A percentile compares a stretch with the other conserved stretches of the same genome.
Evolutionary conservation across 2,329 filamentous ascomycete species (phyloP).

Genomic region (Colletotrichum tanaceti): DNA sequence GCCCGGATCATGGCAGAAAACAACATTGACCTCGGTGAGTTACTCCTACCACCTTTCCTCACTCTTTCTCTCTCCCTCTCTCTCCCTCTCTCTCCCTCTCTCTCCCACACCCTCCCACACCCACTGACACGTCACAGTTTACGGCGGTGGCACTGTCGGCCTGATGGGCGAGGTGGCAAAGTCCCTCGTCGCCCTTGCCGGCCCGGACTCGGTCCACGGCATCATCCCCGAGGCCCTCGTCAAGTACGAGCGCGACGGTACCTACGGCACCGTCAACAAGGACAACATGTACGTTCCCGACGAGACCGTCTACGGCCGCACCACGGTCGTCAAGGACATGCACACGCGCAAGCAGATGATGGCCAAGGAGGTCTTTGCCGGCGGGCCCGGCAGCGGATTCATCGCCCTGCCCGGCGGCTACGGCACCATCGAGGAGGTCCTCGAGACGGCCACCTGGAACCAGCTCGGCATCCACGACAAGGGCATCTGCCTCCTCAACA

Average conservation of each 20-base stretch:
- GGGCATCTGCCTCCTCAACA: conserved; percentile 84
- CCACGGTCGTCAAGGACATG: conserved; percentile 94
- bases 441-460: conserved; percentile 94
- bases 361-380: conserved; percentile 86
- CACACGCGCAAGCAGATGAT: conserved; percentile 95
- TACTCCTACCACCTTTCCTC: neutral
- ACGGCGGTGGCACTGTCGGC: conserved; percentile 93
- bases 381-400: conserved; percentile 87
- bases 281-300: conserved; percentile 70
- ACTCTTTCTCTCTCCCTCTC: neutral
- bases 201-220: conserved; percentile 86
- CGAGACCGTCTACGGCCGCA: conserved; percentile 77
- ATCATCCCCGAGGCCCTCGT: conserved; percentile 92
- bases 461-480: conserved; percentile 90
- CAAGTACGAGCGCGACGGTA: conserved; percentile 77
- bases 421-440: conserved; percentile 95
- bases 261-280: conserved; percentile 59
- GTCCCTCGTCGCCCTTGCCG: conserved; percentile 84
- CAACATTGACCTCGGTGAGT: conserved; percentile 78
- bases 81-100: neutral
- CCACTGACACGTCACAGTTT: conserved; percentile 67
- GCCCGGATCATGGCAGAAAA: conserved; percentile 79
- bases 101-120: conserved; percentile 1
- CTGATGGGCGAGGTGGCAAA: conserved; percentile 95
- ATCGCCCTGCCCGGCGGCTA: conserved; percentile 90